Evolutionary conservation across 2,329 filamentous ascomycete species (phyloP), one percentile per base, ranked within the genome.

Genomic region (Septoria petroselini): DNA sequence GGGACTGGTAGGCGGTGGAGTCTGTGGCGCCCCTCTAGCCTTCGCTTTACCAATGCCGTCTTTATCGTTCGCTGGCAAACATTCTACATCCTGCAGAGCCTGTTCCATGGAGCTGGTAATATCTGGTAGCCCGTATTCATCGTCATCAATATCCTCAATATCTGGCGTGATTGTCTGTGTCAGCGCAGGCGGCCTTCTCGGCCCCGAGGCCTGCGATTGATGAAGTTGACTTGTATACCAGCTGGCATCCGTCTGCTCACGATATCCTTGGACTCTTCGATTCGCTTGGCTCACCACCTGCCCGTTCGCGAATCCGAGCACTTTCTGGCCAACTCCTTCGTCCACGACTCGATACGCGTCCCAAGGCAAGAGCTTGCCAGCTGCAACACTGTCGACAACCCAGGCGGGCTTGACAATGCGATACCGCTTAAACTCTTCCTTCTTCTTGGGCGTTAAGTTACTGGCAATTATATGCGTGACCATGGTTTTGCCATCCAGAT

Each of bases 391-490:
- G 60, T 98, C 91, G 11, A 89, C 84, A 2, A 98, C 81, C 93
- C 93, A 98, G 15, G 88, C 84, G 1, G 93, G 93, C 68, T 93
- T 95, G 42, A 96, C 93, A 30, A 98, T 88, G 38, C 91, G 83
- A 68, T 97, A 96, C 57, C 81, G 83, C 46, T 77, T 80, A 64
- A 95, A 96, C 58, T 98, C 93, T 46, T 91, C 81, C 21, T 83
- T 83, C 70, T 98, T 98, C 72, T 96, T 97, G 0, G 89, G 91
- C 0, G 93, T 93, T 17, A 98, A 74, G 45, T 82, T 85, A 44
- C 89, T 91, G 3, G 91, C 91, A 61, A 98, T 90, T 59, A 98
- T 95, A 67, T 98, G 63, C 1, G 94, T 98, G 0, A 90, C 91
- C 66, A 86, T 85, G 1, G 91, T 97, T 73, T 98, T 98, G 30